phyloP scores from a whole-genome alignment of 371 early-diverging fungal genomes.

The Dichotomocladium elegans region DNA sequence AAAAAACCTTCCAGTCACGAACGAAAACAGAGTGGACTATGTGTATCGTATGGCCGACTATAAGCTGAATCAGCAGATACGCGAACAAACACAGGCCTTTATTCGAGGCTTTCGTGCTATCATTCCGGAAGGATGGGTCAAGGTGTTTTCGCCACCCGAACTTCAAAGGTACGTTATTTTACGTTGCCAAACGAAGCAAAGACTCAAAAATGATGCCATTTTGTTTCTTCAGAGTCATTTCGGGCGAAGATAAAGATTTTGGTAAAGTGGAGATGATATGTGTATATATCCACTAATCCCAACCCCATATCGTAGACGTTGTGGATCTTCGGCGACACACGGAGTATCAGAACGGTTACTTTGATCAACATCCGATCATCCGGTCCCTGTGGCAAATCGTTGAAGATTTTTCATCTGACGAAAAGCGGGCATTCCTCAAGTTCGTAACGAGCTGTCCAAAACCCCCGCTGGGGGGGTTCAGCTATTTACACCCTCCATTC shows the following conservation, averaged over 20 bases:
- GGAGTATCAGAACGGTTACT: conserved; percentile 80
- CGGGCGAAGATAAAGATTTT: conserved; percentile 71
- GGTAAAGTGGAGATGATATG: conserved; percentile 27
- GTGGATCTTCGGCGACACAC: conserved; percentile 78
- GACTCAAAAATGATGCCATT: not conserved
- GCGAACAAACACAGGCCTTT: conserved; percentile 80
- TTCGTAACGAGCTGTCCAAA: conserved; percentile 86
- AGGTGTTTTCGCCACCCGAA: conserved; percentile 77
- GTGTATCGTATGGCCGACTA: conserved; percentile 80
- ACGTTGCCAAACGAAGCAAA: conserved; percentile 21
- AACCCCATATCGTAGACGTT: conserved; percentile 47
- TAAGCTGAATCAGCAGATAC: conserved; percentile 69
- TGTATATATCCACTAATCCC: too few species aligned
- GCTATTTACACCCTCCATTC: conserved; percentile 69
- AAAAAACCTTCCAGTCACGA: conserved; percentile 63
- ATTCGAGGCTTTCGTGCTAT: conserved; percentile 69
- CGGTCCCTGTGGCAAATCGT: conserved; percentile 80
- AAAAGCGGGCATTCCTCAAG: conserved; percentile 72
- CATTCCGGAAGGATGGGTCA: conserved; percentile 61
- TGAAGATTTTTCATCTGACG: conserved; percentile 54
- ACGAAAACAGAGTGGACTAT: conserved; percentile 75
- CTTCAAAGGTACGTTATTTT: conserved; percentile 51
- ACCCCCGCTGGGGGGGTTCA: conserved; percentile 89
- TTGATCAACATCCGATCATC: conserved; percentile 72
- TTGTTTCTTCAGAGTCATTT: conserved; percentile 56